Evolutionary conservation across 352 stramenopile species (phyloP).

Genomic region (Phytopythium montanum): DNA sequence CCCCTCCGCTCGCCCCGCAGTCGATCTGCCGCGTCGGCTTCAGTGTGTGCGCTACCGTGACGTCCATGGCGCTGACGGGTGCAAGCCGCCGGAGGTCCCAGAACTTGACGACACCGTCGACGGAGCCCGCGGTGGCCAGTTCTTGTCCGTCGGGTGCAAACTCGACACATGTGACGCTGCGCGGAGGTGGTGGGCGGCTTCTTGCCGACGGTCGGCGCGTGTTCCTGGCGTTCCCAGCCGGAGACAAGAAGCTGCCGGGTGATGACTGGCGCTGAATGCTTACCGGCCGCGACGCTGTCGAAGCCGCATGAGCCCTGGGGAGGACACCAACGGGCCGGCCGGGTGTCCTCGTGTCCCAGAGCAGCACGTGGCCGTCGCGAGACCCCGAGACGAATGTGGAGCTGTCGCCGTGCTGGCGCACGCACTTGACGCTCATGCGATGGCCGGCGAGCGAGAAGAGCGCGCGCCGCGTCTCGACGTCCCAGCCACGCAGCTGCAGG

Average conservation of each 20-base stretch:
- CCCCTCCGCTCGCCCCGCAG: constrained; percentile 27
- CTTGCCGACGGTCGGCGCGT: constrained; percentile 8
- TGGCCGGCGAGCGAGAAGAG: constrained; percentile 40
- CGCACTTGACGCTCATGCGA: constrained; percentile 76
- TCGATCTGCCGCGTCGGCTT: constrained; percentile 32
- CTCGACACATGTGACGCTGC: constrained; percentile 72
- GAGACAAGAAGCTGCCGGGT: constrained; percentile 26
- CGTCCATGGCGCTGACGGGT: constrained; percentile 6
- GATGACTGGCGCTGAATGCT: not conserved
- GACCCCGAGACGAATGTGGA: constrained; percentile 52
- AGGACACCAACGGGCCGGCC: constrained; percentile 21
- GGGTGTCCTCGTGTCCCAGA: constrained; percentile 45
- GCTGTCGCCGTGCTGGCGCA: constrained; percentile 35
- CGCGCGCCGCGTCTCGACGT: constrained; percentile 37
- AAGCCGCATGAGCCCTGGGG: constrained; percentile 13
- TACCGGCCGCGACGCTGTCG: constrained; percentile 8
- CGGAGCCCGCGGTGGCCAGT: constrained; percentile 50
- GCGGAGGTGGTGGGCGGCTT: constrained; percentile 17
- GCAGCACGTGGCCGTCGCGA: constrained; percentile 54
- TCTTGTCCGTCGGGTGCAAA: constrained; percentile 40
- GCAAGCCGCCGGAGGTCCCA: constrained; percentile 56
- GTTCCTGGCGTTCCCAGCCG: constrained; percentile 24
- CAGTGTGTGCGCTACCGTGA: not conserved
- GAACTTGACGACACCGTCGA: constrained; percentile 63
- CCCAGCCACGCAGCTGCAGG: constrained; percentile 45